Conservation (phyloP, 352 stramenopile species). For the Globisporangium megalacanthum region DNA sequence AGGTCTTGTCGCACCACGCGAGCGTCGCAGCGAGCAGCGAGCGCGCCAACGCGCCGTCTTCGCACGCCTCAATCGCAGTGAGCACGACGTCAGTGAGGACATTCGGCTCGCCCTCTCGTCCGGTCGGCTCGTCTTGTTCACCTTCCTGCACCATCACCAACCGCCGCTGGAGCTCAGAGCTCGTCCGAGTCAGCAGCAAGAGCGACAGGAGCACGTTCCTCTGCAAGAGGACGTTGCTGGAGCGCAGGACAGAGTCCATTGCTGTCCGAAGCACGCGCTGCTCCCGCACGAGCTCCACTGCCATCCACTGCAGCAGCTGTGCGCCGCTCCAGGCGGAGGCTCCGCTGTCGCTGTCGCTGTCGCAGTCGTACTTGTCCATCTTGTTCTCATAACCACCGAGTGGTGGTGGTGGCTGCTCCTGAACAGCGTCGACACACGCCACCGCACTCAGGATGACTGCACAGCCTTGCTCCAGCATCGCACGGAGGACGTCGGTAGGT, state of each 20-base stretch:
- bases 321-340: not conserved
- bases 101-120: not conserved
- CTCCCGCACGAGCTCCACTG: not conserved
- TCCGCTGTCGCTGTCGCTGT: too few relatives aligned
- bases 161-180: not conserved
- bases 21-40: conserved; percentile 7
- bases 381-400: not conserved
- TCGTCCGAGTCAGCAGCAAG: not conserved
- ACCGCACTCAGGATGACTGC: conserved; percentile 1
- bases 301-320: conserved; percentile 7
- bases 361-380: not conserved
- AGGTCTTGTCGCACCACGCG: conserved; percentile 10
- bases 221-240: conserved; percentile 13
- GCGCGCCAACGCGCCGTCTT: conserved; percentile 6
- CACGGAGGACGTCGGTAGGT: conserved; percentile 6
- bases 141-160: not conserved
- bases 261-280: not conserved
- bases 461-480: conserved; percentile 11
- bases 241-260: conserved; percentile 5
- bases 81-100: conserved; percentile 7
- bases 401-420: not conserved
- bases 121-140: not conserved
- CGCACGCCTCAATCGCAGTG: conserved; percentile 1
- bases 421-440: too few relatives aligned
- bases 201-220: conserved; percentile 11